Evolutionary conservation across 2,329 filamentous ascomycete genomes (phyloP), one percentile per base, ranked within the genome.

Genomic region (Aspergillus thermomutatus): DNA sequence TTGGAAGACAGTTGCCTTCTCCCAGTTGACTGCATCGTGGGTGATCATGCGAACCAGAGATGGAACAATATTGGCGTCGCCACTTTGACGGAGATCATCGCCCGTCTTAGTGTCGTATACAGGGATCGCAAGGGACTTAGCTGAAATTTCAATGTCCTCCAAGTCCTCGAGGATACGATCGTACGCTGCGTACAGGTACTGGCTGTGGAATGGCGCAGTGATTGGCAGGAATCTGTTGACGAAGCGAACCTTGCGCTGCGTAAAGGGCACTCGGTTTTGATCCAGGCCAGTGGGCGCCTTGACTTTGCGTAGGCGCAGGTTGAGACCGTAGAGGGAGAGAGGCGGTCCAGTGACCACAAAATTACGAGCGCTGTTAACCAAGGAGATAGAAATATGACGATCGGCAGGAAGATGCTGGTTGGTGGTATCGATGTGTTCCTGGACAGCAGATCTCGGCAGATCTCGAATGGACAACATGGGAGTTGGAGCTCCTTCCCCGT

Each of bases 391-490:
- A 71, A 99, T 97, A 72, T 97, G 94, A 56, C 92, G 87, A 68
- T 97, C 92, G 62, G 89, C 80, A 0, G 94, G 94, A 56, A 99
- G 84, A 79, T 99, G 96, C 73, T 97, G 88, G 76, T 99, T 99
- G 63, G 94, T 99, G 14, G 89, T 90, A 77, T 97, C 89, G 65
- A 99, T 96, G 77, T 97, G 93, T 75, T 93, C 92, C 77, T 99
- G 92, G 11, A 99, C 91, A 64, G 95, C 90, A 46, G 87, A 84
- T 68, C 89, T 86, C 0, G 93, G 89, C 27, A 99, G 85, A 71
- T 99, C 94, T 50, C 94, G 91, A 64, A 99, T 96, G 69, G 94
- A 97, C 64, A 99, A 80, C 94, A 99, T 99, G 45, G 94, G 95
- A 1, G 94, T 97, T 1, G 95, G 94, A 5, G 83, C 84, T n/a